A percentile compares a stretch with the other conserved stretches of the same genome.
Conservation (phyloP, 768 basidiomycete genomes). For the Sarcodon sp. region DNA sequence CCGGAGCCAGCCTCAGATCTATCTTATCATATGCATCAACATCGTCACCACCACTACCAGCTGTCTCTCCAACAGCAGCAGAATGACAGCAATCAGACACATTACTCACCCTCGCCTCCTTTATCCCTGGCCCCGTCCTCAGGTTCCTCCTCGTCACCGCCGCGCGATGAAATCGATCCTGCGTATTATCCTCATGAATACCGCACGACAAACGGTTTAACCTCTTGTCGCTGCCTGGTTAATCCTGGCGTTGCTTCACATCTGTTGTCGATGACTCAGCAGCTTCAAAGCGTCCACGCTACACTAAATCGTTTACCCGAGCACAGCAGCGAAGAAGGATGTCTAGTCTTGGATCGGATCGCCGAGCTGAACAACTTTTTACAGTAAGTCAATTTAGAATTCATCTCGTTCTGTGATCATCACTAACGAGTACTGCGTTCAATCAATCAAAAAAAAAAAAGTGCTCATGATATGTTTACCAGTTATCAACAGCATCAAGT, state of each 20-base stretch:
- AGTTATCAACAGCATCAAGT: conserved; percentile 1
- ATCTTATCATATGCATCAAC: conserved; percentile 31
- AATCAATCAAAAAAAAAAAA: conserved; percentile 2
- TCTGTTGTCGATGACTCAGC: conserved; percentile 48
- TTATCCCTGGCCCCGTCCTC: conserved; percentile 13
- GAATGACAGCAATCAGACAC: conserved; percentile 31
- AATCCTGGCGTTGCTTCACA: conserved; percentile 46
- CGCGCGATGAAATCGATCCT: conserved; percentile 10
- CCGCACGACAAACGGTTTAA: conserved; percentile 10
- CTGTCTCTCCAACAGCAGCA: conserved; percentile 42
- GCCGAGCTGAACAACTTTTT: conserved; percentile 48
- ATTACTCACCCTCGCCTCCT: conserved; percentile 7
- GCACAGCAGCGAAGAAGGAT: conserved; percentile 39
- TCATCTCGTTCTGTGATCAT: conserved; percentile 4
- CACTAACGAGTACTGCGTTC: conserved; percentile 4
- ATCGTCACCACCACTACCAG: conserved; percentile 59
- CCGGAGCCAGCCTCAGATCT: conserved; percentile 44
- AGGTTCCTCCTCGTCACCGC: conserved; percentile 10
- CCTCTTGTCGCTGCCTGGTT: conserved; percentile 49
- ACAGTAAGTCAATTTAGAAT: conserved; percentile 36
- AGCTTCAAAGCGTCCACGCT: conserved; percentile 43
- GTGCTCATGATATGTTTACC: not conserved
- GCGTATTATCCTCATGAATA: conserved; percentile 2
- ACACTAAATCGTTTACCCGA: conserved; percentile 50
- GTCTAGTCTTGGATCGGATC: conserved; percentile 45